phyloP scores from a whole-genome alignment of 2,329 filamentous ascomycete species.

The Sclerotinia subarctica region DNA sequence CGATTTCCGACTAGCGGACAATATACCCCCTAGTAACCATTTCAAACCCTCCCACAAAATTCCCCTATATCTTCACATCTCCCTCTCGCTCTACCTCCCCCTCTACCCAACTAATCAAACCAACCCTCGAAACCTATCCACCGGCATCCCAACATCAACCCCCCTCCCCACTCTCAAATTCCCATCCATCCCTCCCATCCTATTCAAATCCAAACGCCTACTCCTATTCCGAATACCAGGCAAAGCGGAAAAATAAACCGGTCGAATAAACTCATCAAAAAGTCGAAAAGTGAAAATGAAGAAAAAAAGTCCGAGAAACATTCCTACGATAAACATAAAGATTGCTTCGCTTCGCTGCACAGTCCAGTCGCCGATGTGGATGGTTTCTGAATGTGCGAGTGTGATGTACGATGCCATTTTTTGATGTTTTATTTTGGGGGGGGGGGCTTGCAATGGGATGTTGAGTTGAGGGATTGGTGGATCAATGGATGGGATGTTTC shows the following conservation, averaged over 20 bases:
- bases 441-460: too few species aligned
- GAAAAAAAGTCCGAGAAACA: neutral
- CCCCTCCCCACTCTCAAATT: too few species aligned
- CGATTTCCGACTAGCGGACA: neutral
- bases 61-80: too few species aligned
- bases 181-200: neutral
- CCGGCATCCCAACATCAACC: too few species aligned
- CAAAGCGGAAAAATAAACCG: neutral
- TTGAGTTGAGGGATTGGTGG: too few species aligned
- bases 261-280: conserved; percentile 1
- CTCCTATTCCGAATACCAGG: neutral
- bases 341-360: neutral
- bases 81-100: too few species aligned
- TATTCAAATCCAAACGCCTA: neutral
- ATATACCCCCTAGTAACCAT: neutral
- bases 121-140: neutral
- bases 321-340: conserved; percentile 1
- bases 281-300: neutral
- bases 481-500: too few species aligned
- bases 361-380: neutral
- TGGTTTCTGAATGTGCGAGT: too few species aligned
- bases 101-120: neutral
- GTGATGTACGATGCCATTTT: too few species aligned
- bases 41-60: neutral
- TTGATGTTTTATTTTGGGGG: too few species aligned